Conservation (phyloP, 495 filamentous ascomycete genomes). For the Aspergillus kassunensis region DNA sequence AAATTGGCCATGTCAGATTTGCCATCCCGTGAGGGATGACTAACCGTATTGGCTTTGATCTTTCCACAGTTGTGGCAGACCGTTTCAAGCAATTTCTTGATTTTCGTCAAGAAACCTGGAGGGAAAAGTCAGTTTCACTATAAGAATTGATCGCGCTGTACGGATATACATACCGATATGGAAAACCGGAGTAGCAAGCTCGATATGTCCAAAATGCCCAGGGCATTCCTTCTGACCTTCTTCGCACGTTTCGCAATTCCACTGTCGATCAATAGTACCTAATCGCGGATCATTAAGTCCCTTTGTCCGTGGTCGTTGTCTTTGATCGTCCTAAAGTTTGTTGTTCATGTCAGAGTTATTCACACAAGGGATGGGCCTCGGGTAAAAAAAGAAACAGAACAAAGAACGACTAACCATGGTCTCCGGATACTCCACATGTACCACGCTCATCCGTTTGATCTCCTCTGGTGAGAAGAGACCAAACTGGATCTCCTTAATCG, state of each 20-base stretch:
- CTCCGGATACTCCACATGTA: conserved; percentile 89
- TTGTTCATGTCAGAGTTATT: conserved; percentile 23
- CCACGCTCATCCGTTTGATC: conserved; percentile 95
- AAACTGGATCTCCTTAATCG: conserved; percentile 97
- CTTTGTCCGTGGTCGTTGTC: conserved; percentile 76
- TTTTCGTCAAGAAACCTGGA: conserved; percentile 87
- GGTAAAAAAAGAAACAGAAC: conserved; percentile 5
- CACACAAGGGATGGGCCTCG: neutral
- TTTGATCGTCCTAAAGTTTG: conserved; percentile 70
- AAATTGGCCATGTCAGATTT: conserved; percentile 42
- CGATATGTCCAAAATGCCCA: conserved; percentile 97
- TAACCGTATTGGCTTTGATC: conserved; percentile 90
- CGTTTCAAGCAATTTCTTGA: conserved; percentile 95
- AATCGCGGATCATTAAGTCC: conserved; percentile 92
- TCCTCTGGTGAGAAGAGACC: conserved; percentile 94
- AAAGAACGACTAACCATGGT: conserved; percentile 66
- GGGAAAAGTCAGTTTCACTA: conserved; percentile 27
- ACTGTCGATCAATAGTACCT: conserved; percentile 89
- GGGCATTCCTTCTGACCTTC: conserved; percentile 93
- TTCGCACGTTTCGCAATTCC: conserved; percentile 90
- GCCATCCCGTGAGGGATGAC: conserved; percentile 60
- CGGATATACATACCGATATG: conserved; percentile 60
- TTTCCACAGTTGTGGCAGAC: conserved; percentile 98
- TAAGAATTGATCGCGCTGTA: neutral
- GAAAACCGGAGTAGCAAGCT: conserved; percentile 89